Evolutionary conservation across 2,329 filamentous ascomycete species (phyloP).

Genomic region (Fusarium mexicanum): DNA sequence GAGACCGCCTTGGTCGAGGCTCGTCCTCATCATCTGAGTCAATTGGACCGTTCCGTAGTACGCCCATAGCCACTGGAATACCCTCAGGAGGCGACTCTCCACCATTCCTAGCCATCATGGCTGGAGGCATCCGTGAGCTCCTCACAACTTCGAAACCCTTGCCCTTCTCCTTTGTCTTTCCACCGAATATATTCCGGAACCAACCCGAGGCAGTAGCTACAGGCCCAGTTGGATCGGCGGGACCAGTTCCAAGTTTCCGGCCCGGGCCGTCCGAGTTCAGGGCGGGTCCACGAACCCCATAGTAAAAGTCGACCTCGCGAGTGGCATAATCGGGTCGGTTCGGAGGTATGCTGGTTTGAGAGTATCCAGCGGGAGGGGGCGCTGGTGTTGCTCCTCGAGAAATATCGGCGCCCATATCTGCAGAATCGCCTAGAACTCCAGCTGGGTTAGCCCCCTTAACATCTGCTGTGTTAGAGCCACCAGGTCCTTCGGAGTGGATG

Average conservation of each 20-base stretch:
- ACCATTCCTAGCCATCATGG: constrained; percentile 68
- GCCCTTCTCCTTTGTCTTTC: constrained; percentile 91
- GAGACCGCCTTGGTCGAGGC: constrained; percentile 39
- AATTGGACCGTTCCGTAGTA: constrained; percentile 68
- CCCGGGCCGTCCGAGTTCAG: constrained; percentile 83
- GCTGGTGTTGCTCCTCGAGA: constrained; percentile 57
- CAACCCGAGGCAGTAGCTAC: constrained; percentile 90
- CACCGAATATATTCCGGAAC: constrained; percentile 81
- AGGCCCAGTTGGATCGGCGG: constrained; percentile 91
- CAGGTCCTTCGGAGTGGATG: constrained; percentile 45
- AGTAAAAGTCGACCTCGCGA: constrained; percentile 96
- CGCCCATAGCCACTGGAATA: constrained; percentile 71
- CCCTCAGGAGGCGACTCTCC: constrained; percentile 75
- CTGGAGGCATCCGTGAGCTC: constrained; percentile 85
- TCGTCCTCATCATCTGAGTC: constrained; percentile 69
- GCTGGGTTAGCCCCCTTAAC: constrained; percentile 51
- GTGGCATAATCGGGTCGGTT: constrained; percentile 87
- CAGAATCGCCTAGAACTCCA: constrained; percentile 49
- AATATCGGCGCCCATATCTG: constrained; percentile 54
- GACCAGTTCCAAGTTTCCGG: constrained; percentile 89
- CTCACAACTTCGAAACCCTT: constrained; percentile 98
- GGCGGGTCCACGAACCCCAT: constrained; percentile 88
- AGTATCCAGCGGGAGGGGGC: constrained; percentile 40
- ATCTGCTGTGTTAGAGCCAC: constrained; percentile 46
- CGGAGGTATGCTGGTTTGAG: constrained; percentile 55